Base-by-base conservation (phyloP, 164 flowering plant genomes). In the Sextonia rubra region DNA sequence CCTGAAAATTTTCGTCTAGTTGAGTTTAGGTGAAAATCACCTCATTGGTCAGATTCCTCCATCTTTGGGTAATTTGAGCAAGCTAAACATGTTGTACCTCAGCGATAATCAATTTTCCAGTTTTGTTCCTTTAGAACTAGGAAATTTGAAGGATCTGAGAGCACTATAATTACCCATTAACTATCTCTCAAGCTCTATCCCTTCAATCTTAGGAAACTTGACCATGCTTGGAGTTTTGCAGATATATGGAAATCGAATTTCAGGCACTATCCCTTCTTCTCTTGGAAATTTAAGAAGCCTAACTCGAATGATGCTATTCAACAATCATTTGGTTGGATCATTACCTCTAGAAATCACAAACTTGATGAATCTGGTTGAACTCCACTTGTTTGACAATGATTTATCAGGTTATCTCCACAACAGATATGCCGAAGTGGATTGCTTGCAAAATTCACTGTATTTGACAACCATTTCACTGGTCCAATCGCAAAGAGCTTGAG, bases 81-180 rank as follows among this genome's bases (percentile, higher is more conserved):
- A 9, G 30, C 27, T 79, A 27, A 4, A 24, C 48, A 4, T 17
- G 11, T 23, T 71, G 30, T 2, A 7, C 25, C 18, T 71, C 12
- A 7, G 5, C 2, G 17, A 22, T 44, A 79, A 73, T 47, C 22
- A 12, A 1, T 72, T 79, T 27, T 3, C 1, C 3, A 77, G 84
- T 6, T 2, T 12, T 3, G 52, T 80, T 20, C 85, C 85, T 7
- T 11, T 49, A 6, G 74, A 80, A 60, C 74, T 82, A 25, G 84
- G 84, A 17, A 75, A 61, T 27, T 3, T 61, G 27, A 23, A 9
- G 5, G 25, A 61, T 25, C 64, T 61, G 23, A 24, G 9, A n/a
- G 18, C 8, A 8, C 3, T 68, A 17, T n/a, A 47, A 24, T 15
- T 68, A 3, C 22, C 27, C 1, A 4, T 0, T 49, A 56, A 30